Base-by-base conservation (phyloP, 75 land plant genomes). In the Cryptomeria japonica region DNA sequence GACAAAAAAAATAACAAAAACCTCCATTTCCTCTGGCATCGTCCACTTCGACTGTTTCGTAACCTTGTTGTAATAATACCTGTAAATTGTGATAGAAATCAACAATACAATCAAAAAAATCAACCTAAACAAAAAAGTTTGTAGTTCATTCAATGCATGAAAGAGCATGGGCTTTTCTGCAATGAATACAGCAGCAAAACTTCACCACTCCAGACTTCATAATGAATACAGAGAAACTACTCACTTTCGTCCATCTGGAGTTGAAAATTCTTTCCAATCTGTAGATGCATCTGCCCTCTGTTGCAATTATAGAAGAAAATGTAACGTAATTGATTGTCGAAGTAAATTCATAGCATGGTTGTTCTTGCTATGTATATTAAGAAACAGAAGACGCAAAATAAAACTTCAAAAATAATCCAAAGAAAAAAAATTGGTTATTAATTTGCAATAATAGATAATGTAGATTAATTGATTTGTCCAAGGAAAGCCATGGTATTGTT, bases 241-340 rank as follows among this genome's bases (percentile, higher is more conserved):
- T 84, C 87, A 97, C 99, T 94, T 97, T 85, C 95, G 92, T 77
- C 98, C 98, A 44, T 98, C 99, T 58, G 93, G 88, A 68, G 96
- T 92, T 1, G 93, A 91, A 86, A 92, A 98, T 89, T 98, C 99
- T 73, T 95, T 98, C 99, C 99, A 98, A 34, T 89, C 96, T 82
- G 99, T 97, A 9, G 98, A 94, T 80, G 99, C 99, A 95, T 98
- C 99, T 77, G 99, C 99, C 87, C 96, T 95, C 99, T 98, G 94
- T 53, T 80, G 87, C 9, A 85, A 55, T 79, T 41, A 41, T 19
- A 79, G 82, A 41, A 8, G 22, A 19, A 28, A 79, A 79, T 18
- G 82, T 79, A 79, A 9, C 19, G 41, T 15, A 79, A 79, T 38
- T 78, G 28, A 79, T 79, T 79, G 46, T 79, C 44, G 22, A 22